Conservation (phyloP, 305 asterid genomes). For the Fraxinus ornus region DNA sequence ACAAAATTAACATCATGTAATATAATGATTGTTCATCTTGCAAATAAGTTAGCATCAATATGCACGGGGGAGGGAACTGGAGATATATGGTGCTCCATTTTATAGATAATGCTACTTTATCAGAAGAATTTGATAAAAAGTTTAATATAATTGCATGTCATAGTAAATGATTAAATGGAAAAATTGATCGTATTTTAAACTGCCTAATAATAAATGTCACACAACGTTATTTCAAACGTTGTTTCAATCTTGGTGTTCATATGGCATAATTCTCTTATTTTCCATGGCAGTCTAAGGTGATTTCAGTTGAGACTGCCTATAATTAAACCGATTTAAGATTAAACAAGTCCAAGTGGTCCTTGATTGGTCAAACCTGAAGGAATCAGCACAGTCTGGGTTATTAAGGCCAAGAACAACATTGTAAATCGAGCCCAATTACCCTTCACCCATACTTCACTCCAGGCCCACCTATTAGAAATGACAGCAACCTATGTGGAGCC, state of each 20-base stretch:
- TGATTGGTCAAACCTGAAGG: constrained; percentile 42
- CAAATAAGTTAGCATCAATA: neutral
- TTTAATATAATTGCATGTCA: no score
- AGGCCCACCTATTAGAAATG: constrained; percentile 1
- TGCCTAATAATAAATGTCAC: no score
- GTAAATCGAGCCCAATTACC: constrained; percentile 40
- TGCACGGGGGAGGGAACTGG: neutral
- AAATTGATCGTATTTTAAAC: no score
- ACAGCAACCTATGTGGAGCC: constrained; percentile 1
- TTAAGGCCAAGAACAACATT: constrained; percentile 31
- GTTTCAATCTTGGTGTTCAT: no score
- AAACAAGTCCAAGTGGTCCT: constrained; percentile 58
- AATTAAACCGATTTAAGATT: no score
- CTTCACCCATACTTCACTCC: constrained; percentile 23
- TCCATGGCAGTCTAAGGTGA: neutral
- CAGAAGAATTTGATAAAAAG: no score
- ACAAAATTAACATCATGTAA: neutral
- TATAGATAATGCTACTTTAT: no score
- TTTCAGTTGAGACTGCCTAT: neutral
- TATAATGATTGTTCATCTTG: neutral
- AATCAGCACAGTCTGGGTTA: constrained; percentile 37
- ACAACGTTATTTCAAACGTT: no score
- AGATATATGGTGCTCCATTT: neutral
- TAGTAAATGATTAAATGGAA: no score
- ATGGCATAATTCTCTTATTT: no score